Conservation (phyloP, 257 asterid species). For the Penstemon newberryi region DNA sequence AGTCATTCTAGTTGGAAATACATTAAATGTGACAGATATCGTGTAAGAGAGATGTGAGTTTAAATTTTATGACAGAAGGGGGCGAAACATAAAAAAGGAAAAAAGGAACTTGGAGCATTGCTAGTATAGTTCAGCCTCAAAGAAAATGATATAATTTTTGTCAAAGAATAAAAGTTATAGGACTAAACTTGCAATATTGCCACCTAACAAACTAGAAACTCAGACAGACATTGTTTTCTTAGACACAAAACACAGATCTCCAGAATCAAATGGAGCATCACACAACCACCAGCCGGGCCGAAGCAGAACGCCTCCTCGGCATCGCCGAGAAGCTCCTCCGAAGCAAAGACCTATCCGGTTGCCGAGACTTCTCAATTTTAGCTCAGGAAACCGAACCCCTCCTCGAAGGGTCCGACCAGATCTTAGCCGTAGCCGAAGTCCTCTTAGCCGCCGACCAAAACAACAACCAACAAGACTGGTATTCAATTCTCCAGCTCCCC, state of each 20-base stretch:
- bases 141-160: too few relatives aligned
- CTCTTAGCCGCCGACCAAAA: slow-evolving; percentile 49
- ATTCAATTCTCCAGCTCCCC: slow-evolving; percentile 64
- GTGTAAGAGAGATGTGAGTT: too few relatives aligned
- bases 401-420: slow-evolving; percentile 89
- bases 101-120: too few relatives aligned
- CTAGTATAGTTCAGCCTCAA: too few relatives aligned
- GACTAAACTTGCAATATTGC: too few relatives aligned
- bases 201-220: too few relatives aligned
- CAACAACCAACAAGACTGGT: slow-evolving; percentile 76
- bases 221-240: slow-evolving; percentile 25
- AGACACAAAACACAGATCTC: slow-evolving; percentile 26
- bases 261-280: slow-evolving; percentile 61
- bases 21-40: too few relatives aligned
- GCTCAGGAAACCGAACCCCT: slow-evolving; percentile 94
- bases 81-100: too few relatives aligned
- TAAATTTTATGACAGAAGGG: too few relatives aligned
- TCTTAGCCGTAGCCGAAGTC: slow-evolving; percentile 83
- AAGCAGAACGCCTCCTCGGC: slow-evolving; percentile 86
- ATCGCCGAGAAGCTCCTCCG: slow-evolving; percentile 84
- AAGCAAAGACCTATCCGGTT: slow-evolving; percentile 56
- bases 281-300: slow-evolving; percentile 83
- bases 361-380: slow-evolving; percentile 70
- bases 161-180: too few relatives aligned
- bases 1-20: too few relatives aligned